Conservation (phyloP, 805 yeast species). For the Candida manassasensis region DNA sequence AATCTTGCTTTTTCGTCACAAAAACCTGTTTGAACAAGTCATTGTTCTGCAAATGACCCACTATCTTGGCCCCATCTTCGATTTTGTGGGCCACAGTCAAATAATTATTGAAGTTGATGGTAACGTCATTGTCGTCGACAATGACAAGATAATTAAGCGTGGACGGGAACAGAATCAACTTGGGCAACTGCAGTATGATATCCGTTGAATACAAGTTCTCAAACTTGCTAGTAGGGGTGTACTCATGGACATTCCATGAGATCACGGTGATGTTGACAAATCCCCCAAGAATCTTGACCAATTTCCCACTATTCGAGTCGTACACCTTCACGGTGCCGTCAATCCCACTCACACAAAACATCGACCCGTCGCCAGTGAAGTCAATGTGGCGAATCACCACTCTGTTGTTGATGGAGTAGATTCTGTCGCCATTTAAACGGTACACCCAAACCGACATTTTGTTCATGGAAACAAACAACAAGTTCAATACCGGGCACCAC, state of each 20-base stretch:
- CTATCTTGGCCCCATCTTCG: conserved; percentile 14
- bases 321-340: conserved; percentile 41
- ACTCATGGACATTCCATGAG: conserved; percentile 14
- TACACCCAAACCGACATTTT: conserved; percentile 45
- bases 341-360: conserved; percentile 41
- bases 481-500: conserved; percentile 53
- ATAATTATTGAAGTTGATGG: conserved; percentile 28
- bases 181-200: conserved; percentile 31
- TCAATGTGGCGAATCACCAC: conserved; percentile 26
- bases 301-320: conserved; percentile 44
- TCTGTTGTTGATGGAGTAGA: conserved; percentile 43
- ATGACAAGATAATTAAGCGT: conserved; percentile 20
- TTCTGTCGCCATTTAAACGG: conserved; percentile 49
- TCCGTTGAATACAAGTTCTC: conserved; percentile 24
- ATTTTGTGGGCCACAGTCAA: conserved; percentile 23
- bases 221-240: conserved; percentile 7
- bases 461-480: conserved; percentile 50
- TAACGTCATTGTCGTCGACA: conserved; percentile 17
- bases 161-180: conserved; percentile 15
- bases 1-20: conserved; percentile 13
- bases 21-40: conserved; percentile 26
- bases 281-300: conserved; percentile 20
- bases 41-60: conserved; percentile 18
- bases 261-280: conserved; percentile 14
- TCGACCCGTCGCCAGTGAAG: conserved; percentile 34